Evolutionary conservation across 169 alveolate genomes (phyloP), one percentile per base, ranked within the genome.

Genomic region (Plasmodium malariae): DNA sequence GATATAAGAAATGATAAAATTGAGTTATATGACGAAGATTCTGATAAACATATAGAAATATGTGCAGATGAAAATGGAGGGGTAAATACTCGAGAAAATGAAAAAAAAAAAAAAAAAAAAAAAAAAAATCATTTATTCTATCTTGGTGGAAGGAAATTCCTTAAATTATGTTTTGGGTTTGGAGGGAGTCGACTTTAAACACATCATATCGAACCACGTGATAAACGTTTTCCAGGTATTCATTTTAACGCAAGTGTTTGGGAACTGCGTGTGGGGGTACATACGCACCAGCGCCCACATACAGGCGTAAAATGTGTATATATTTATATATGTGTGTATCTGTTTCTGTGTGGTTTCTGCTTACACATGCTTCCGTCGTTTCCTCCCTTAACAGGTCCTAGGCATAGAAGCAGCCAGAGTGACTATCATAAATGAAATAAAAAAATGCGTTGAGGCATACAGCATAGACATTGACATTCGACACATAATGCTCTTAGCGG

Each of bases 361-460:
- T n/a, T 48, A 48, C 17, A n/a, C n/a, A n/a, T n/a, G n/a, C n/a
- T n/a, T n/a, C n/a, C n/a, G n/a, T n/a, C n/a, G 12, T 28, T 34
- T 65, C 32, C 65, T 49, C 14, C 9, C 32, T 2, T 57, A 62
- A 24, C 83, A 94, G 88, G 96, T 96, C 37, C 94, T 96, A 57
- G 99, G 99, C 34, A 96, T 98, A 19, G 99, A 98, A 93, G 99
- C 99, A 9, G 99, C 99, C 0, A 95, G 99, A 88, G 88, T 95
- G 19, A 96, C 97, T 12, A 98, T 98, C 74, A 97, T 98, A 40
- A 93, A 95, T 74, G 99, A 98, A 88, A 97, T 98, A 54, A 94
- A 95, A 34, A 95, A 94, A 72, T 98, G 99, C 34, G 96, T 97
- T 98, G 97, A 96, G 74, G 97, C 98, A 24, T 98, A 98, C 91